phyloP scores from a whole-genome alignment of 2,329 filamentous ascomycete species.

The Podosphaera fusca region DNA sequence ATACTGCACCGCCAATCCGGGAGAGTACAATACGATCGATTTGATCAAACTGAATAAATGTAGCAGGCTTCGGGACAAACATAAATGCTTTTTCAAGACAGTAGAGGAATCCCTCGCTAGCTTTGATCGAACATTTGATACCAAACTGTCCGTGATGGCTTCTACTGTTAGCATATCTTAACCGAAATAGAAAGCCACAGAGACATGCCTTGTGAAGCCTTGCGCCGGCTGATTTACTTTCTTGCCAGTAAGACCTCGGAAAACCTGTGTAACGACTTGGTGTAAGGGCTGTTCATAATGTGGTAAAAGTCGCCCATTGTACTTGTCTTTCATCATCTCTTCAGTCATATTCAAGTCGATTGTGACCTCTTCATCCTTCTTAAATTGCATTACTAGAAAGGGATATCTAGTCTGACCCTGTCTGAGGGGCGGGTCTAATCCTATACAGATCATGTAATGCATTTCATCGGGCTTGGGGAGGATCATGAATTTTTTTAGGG shows the following conservation, averaged over 20 bases:
- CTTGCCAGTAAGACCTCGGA: slow-evolving; percentile 82
- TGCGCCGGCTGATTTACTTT: slow-evolving; percentile 85
- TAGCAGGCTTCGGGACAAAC: slow-evolving; percentile 95
- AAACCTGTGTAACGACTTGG: slow-evolving; percentile 84
- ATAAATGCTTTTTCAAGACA: slow-evolving; percentile 96
- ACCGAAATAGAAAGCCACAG: slow-evolving; percentile 1
- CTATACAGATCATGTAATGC: slow-evolving; percentile 84
- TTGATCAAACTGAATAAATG: slow-evolving; percentile 90
- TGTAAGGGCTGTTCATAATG: slow-evolving; percentile 90
- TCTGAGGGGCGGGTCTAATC: slow-evolving; percentile 78
- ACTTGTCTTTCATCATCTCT: slow-evolving; percentile 61
- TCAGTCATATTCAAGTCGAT: slow-evolving; percentile 93
- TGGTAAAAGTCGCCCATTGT: slow-evolving; percentile 68
- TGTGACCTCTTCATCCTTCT: slow-evolving; percentile 89
- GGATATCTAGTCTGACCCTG: slow-evolving; percentile 96
- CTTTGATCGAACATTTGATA: slow-evolving; percentile 99
- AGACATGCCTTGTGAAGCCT: slow-evolving; percentile 56
- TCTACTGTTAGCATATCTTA: slow-evolving; percentile 12
- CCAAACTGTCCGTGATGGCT: slow-evolving; percentile 80
- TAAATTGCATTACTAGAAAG: slow-evolving; percentile 97
- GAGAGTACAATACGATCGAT: slow-evolving; percentile 84
- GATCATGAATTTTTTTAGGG: slow-evolving; percentile 97
- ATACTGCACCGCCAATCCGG: slow-evolving; percentile 80
- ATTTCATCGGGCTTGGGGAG: slow-evolving; percentile 96
- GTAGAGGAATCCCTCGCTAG: slow-evolving; percentile 91